Conservation (phyloP, 805 yeast genomes). For the Wickerhamiella hasegawae region DNA sequence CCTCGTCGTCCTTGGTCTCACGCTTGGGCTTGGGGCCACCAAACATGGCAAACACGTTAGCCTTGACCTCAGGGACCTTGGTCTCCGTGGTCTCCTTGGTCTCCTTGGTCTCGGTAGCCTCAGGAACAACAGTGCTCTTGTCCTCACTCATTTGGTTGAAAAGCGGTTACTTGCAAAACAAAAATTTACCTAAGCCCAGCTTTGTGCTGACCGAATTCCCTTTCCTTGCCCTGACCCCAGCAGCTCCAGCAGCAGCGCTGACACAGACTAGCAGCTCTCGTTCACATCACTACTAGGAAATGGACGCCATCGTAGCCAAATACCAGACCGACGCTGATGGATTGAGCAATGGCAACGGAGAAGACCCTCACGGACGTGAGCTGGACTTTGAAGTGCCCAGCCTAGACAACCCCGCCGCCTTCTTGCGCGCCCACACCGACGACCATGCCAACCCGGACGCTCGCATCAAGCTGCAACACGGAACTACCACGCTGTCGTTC, state of each 20-base stretch:
- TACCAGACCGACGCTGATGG: neutral
- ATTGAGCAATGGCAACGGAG: neutral
- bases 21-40: constrained; percentile 75
- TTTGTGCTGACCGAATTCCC: too few species aligned
- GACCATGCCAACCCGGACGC: constrained; percentile 86
- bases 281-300: too few species aligned
- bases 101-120: neutral
- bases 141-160: neutral
- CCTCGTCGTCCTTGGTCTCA: constrained; percentile 20
- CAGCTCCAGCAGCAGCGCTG: too few species aligned
- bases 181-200: too few species aligned
- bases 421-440: constrained; percentile 95
- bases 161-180: too few species aligned
- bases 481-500: constrained; percentile 96
- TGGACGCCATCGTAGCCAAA: neutral
- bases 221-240: too few species aligned
- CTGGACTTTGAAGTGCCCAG: constrained; percentile 49
- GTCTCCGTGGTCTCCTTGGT: neutral
- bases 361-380: neutral
- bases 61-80: constrained; percentile 4
- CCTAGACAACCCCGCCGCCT: constrained; percentile 76
- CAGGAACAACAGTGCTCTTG: neutral
- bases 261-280: too few species aligned
- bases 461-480: constrained; percentile 92
- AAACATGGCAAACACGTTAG: constrained; percentile 80